phyloP scores from a whole-genome alignment of 2,329 filamentous ascomycete species.

The Colletotrichum endophyticum region DNA sequence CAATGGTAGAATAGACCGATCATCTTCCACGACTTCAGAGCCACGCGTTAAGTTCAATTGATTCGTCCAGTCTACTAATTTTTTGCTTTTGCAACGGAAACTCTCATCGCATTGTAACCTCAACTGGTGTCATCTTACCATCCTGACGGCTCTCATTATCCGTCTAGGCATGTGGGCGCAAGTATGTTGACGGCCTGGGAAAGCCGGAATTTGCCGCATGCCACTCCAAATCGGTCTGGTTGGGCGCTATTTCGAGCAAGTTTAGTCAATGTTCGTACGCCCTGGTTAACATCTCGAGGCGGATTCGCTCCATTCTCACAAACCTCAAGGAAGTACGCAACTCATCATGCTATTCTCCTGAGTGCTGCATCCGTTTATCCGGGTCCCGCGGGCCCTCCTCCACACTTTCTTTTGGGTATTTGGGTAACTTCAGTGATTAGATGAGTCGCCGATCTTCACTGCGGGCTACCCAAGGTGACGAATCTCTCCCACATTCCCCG shows the following conservation, averaged over 20 bases:
- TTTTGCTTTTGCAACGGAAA: neutral
- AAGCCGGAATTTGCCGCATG: neutral
- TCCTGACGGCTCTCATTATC: neutral
- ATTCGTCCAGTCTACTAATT: accelerated
- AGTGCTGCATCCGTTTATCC: neutral
- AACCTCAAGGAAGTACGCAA: neutral
- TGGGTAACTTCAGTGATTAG: neutral
- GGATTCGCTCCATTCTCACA: neutral
- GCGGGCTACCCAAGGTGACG: neutral
- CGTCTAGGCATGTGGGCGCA: neutral
- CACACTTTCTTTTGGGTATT: neutral
- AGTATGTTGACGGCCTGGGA: neutral
- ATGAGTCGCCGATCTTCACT: neutral
- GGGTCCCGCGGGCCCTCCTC: neutral
- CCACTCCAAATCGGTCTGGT: accelerated
- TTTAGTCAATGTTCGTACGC: neutral
- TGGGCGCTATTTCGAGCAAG: neutral
- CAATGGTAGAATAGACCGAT: no score
- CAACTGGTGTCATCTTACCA: accelerated
- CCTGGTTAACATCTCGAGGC: neutral
- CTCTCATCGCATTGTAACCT: neutral
- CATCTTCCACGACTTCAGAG: no score
- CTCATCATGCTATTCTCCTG: neutral
- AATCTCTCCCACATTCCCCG: neutral
- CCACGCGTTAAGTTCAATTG: neutral